Evolutionary conservation across 2,329 filamentous ascomycete species (phyloP).

Genomic region (Monilinia vaccinii-corymbosi): DNA sequence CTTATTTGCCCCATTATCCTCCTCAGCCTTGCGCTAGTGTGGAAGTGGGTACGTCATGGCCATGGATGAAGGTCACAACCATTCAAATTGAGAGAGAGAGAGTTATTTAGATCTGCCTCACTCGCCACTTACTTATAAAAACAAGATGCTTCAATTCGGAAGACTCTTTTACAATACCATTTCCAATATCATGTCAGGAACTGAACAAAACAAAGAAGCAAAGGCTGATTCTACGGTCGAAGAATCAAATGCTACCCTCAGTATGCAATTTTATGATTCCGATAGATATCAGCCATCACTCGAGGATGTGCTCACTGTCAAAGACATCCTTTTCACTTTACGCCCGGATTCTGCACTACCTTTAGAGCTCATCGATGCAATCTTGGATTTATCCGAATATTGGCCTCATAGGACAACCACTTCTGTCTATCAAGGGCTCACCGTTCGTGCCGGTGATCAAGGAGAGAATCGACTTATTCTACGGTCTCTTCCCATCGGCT

Average conservation of each 20-base stretch:
- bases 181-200: constrained; percentile 1
- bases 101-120: too few species aligned
- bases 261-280: constrained; percentile 8
- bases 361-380: constrained; percentile 43
- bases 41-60: background rate
- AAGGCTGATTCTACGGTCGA: too few species aligned
- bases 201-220: background rate
- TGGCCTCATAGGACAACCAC: constrained; percentile 41
- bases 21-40: background rate
- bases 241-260: background rate
- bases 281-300: constrained; percentile 31
- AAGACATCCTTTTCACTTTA: constrained; percentile 35
- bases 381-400: constrained; percentile 53
- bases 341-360: constrained; percentile 38
- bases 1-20: background rate
- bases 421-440: background rate
- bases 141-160: background rate
- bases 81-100: too few species aligned
- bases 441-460: background rate
- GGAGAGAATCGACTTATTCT: constrained; percentile 34
- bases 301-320: constrained; percentile 42
- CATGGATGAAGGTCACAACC: too few species aligned
- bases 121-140: background rate
- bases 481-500: constrained; percentile 26
- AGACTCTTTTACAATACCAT: background rate